These are phyloP conservation scores for Pisolithus marmoratus DNA, from an alignment of 768 basidiomycete genomes.

Conservation along the genomic window DNA sequence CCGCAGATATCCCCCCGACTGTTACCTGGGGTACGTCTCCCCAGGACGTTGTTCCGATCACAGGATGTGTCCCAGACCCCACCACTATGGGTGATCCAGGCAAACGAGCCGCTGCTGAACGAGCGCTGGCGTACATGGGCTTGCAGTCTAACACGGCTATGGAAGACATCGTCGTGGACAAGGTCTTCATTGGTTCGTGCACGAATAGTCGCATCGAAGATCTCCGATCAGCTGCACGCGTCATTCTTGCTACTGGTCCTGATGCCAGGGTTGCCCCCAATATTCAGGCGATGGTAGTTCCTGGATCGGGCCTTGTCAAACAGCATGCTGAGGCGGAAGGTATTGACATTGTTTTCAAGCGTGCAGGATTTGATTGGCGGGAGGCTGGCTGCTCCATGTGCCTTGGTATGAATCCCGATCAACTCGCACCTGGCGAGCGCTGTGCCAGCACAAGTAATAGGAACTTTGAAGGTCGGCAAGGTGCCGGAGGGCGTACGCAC, in stretches of 20 bases:
- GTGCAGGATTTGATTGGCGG: conserved; percentile 92
- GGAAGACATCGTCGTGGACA: conserved; percentile 77
- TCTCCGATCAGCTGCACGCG: conserved; percentile 76
- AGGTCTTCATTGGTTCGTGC: conserved; percentile 92
- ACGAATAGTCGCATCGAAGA: conserved; percentile 95
- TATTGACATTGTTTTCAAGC: conserved; percentile 78
- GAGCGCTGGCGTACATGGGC: conserved; percentile 84
- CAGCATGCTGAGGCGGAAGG: conserved; percentile 89
- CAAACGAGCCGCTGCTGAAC: conserved; percentile 64
- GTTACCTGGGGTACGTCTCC: conserved; percentile 93
- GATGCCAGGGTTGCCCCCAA: conserved; percentile 68
- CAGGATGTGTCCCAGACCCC: conserved; percentile 76
- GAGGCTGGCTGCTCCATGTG: conserved; percentile 97
- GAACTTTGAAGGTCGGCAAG: conserved; percentile 89
- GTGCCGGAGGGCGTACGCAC: conserved; percentile 85
- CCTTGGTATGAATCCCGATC: conserved; percentile 93
- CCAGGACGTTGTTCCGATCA: conserved; percentile 82
- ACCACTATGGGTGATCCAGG: conserved; percentile 54
- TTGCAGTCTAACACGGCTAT: conserved; percentile 72
- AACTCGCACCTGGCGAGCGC: conserved; percentile 73
- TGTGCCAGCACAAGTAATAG: conserved; percentile 92
- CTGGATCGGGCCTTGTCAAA: conserved; percentile 86
- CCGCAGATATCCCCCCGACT: conserved; percentile 83
- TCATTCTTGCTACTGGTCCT: conserved; percentile 68
- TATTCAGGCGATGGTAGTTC: conserved; percentile 87